Percentiles rank a stretch among this genome's conserved stretches.
These are phyloP conservation scores for Chlorella vulgaris DNA, from an alignment of 139 green algal species.

Conservation along the genomic window DNA sequence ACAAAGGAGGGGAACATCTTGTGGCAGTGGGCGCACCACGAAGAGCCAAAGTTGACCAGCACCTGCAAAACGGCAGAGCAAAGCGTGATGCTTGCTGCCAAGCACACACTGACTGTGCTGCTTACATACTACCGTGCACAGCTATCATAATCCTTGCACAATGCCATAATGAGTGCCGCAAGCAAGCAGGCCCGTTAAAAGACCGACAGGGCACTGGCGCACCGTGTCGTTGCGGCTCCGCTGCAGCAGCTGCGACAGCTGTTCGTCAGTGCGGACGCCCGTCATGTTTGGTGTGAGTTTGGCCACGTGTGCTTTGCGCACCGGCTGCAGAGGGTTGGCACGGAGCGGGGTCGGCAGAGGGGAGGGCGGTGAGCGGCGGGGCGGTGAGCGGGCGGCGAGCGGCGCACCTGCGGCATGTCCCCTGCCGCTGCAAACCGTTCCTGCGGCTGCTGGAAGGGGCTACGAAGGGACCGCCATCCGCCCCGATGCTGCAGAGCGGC, in stretches of 20 bases:
- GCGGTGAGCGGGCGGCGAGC: neutral
- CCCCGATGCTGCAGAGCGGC: too few species aligned
- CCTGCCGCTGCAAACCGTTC: too few species aligned
- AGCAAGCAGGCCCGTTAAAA: neutral
- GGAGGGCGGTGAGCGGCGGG: neutral
- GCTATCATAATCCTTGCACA: too few species aligned
- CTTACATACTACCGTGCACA: neutral
- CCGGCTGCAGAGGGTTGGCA: conserved; percentile 25
- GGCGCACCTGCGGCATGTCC: too few species aligned
- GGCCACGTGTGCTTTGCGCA: conserved; percentile 10
- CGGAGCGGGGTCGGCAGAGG: neutral
- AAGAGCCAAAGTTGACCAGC: conserved; percentile 55
- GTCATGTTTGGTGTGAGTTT: conserved; percentile 45
- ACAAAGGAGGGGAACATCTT: conserved; percentile 51
- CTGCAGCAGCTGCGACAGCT: conserved; percentile 37
- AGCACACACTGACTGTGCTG: neutral
- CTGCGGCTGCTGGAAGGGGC: too few species aligned
- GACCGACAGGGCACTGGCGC: neutral
- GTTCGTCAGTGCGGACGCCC: conserved; percentile 40
- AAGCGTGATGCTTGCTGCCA: neutral
- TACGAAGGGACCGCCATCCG: too few species aligned
- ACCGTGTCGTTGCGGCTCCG: conserved; percentile 23
- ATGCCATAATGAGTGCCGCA: too few species aligned
- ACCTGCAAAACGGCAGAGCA: conserved; percentile 16
- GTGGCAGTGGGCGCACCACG: conserved; percentile 58